Base-by-base conservation (phyloP, 2,329 filamentous ascomycete species). In the Monascus ruber region DNA sequence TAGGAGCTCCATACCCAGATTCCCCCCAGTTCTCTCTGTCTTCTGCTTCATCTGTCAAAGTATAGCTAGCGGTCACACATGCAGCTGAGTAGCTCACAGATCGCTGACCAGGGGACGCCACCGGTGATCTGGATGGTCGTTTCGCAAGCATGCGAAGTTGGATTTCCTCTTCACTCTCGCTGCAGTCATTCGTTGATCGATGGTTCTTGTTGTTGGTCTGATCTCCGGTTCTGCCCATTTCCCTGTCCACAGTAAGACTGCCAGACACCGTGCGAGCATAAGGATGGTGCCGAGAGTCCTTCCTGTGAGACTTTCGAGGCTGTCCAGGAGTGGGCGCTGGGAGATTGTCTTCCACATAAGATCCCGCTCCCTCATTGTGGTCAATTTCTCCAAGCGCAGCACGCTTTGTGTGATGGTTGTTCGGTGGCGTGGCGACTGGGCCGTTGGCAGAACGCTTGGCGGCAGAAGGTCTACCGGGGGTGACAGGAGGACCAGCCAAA, bases 271-370 rank as follows among this genome's bases (percentile, higher is more conserved):
- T 73, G 41, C 80, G 73, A 37, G 77, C 66, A 61, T 88, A 84
- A 7, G 82, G 78, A 59, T 88, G 77, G 50, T 85, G 82, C 25
- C 82, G 77, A 32, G 73, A 75, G 52, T 88, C 85, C 43, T 79
- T 74, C 41, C 85, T 79, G 47, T 80, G 81, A 10, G 83, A 83
- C 71, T 98, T 96, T 45, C 91, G 79, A 26, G 91, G 91, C 60
- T 98, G 91, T 2, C 91, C 91, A 0, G 91, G 91, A 4, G 91
- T 98, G 3, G 91, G 91, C 0, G 88, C 89, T 2, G 91, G 91
- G 4, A 98, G 75, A 52, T 93, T 93, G 57, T 95, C 88, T 47
- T 95, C 87, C 17, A 54, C 52, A 24, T 62, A 59, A 11, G 54
- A 49, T 8, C 59, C 64, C 34, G 60, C 56, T 41, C 68, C 68